Evolutionary conservation across 768 basidiomycete species (phyloP), one percentile per base, ranked within the genome.

Genomic region (Suillus placidus): DNA sequence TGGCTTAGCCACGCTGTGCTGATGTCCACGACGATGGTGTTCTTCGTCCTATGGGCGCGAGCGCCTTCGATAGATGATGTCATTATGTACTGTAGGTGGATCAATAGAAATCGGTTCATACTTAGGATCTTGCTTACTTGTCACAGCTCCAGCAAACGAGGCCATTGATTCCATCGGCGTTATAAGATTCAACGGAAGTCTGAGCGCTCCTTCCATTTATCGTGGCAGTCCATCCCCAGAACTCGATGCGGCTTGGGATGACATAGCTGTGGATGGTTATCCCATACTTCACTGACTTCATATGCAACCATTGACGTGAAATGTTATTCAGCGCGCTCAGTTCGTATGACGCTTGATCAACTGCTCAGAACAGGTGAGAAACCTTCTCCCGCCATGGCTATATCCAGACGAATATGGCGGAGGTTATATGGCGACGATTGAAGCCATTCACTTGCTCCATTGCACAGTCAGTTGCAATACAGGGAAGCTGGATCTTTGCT

Each of bases 221-320:
- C 47, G 62, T 34, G 68, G 68, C 5, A n/a, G 14, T 30, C 68
- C 64, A 0, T 26, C 45, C 18, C 35, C 64, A 20, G 68, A 67
- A 20, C 57, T 69, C 23, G 68, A 69, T 26, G 66, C 60, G 7
- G 68, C 61, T 52, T 67, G 68, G 66, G 14, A 49, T 51, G n/a
- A 40, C 3, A 54, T 67, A 10, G 20, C 56, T 20, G 54, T 51
- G 1, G 66, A 69, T 23, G 57, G 66, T 67, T 14, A 18, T 26
- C 9, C 26, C 26, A 37, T 9, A 12, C 10, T 16, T 51, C 32
- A 14, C 37, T 58, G 10, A 26, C 20, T 6, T 26, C 18, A 23
- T 47, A 23, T 40, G 16, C 30, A 10, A 32, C 18, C 10, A 54
- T 58, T 26, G 10, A 37, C 43, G 18, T 5, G 23, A n/a, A 32